phyloP scores from a whole-genome alignment of 495 filamentous ascomycete species.

The Penicillium silybi region DNA sequence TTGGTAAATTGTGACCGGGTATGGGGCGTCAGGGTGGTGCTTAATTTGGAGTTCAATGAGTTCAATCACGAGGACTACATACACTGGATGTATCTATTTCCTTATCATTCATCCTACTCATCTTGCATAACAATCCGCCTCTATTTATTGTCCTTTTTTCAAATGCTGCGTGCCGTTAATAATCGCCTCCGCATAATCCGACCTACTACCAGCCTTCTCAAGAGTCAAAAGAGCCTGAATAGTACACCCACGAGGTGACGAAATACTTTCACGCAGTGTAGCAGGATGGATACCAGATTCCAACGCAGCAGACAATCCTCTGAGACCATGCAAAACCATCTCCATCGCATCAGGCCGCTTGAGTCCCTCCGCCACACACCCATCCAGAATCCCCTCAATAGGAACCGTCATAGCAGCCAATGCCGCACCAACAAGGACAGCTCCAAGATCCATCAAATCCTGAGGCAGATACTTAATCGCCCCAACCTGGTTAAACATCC shows the following conservation, averaged over 20 bases:
- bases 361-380: slow-evolving; percentile 35
- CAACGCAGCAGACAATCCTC: slow-evolving; percentile 30
- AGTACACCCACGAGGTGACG: slow-evolving; percentile 34
- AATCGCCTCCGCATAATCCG: slow-evolving; percentile 23
- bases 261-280: slow-evolving; percentile 32
- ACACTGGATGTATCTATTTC: slow-evolving; percentile 12
- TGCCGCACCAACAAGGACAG: slow-evolving; percentile 30
- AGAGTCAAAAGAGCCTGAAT: slow-evolving; percentile 31
- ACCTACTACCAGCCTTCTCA: slow-evolving; percentile 30
- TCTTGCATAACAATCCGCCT: background rate
- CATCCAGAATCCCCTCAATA: slow-evolving; percentile 38
- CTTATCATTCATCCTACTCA: background rate
- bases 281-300: slow-evolving; percentile 33
- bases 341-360: slow-evolving; percentile 33
- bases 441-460: slow-evolving; percentile 26
- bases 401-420: slow-evolving; percentile 32
- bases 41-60: background rate
- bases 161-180: slow-evolving; percentile 23
- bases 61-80: background rate
- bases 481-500: slow-evolving; percentile 30
- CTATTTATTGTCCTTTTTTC: slow-evolving; percentile 14
- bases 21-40: background rate
- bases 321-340: slow-evolving; percentile 28
- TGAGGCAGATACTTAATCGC: slow-evolving; percentile 26
- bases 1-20: background rate